Base-by-base conservation (phyloP, 352 stramenopile species). In the Phytophthora ramorum region DNA sequence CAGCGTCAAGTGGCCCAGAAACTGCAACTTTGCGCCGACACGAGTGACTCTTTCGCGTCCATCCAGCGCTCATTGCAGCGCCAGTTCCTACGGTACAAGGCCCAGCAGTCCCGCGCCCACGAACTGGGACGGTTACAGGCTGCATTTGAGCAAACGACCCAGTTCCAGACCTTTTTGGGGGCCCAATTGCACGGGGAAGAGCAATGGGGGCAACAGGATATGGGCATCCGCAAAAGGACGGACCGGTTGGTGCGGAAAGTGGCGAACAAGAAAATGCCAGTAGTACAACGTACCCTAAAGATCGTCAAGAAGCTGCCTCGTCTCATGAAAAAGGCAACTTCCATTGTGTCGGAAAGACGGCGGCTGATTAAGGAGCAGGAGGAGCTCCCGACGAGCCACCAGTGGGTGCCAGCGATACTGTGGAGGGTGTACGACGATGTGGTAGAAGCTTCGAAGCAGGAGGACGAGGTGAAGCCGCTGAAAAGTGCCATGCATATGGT, bases 381-480 rank as follows among this genome's bases (percentile, higher is more conserved):
- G n/a, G 41, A 72, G 47, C 59, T 83, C 0, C 61, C 69, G 8
- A n/a, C 32, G 4, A 51, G 54, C 41, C 65, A 76, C 34, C 75
- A 84, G 49, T 78, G 74, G 72, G 46, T 86, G 2, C 75, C 78
- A 0, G 40, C 52, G n/a, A 28, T 77, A 1, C 38, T 86, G 12
- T 78, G 66, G 69, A 61, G 17, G 13, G 56, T 86, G 4, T 83
- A 79, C 64, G 62, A 80, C 24, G 50, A 58, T 13, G 58, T 63
- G 20, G 24, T 16, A 0, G 48, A 44, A 17, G 32, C 10, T 26
- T 51, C 26, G 4, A 16, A 5, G 24, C 43, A 52, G 16, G 38
- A 63, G 5, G 13, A 30, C 7, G 22, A 69, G 16, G 63, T 52
- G 4, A 61, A 70, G 22, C 47, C 51, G 10, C 19, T 84, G 17